Evolutionary conservation across 345 rosid species (phyloP).

Genomic region (Adansonia digitata): DNA sequence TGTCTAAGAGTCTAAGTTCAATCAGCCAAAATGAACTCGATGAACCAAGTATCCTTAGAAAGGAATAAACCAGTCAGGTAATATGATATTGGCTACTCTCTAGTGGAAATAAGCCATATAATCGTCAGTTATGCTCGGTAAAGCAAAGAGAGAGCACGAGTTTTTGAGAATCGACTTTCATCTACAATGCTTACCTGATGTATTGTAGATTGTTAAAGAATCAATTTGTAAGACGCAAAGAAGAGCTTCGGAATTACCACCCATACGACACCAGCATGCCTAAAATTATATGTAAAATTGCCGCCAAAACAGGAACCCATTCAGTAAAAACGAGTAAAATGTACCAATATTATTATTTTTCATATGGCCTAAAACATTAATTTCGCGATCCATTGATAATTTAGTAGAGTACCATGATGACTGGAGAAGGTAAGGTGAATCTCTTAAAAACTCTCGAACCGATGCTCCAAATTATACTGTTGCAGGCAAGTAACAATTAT

Average conservation of each 20-base stretch:
- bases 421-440: constrained; percentile 57
- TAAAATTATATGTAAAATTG: constrained; percentile 22
- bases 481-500: not conserved
- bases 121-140: not conserved
- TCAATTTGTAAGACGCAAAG: constrained; percentile 75
- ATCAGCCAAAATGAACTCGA: constrained; percentile 3
- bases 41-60: not conserved
- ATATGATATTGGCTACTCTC: not conserved
- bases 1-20: not conserved
- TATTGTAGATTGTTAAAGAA: constrained; percentile 62
- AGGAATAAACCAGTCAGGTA: not conserved
- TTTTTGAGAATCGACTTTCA: not conserved
- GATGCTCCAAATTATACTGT: constrained; percentile 63
- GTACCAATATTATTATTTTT: not conserved
- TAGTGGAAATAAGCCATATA: not conserved
- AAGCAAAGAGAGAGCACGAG: not conserved
- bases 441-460: constrained; percentile 69
- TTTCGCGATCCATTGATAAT: not conserved
- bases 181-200: constrained; percentile 51
- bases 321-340: not conserved
- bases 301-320: constrained; percentile 13
- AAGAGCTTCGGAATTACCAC: constrained; percentile 52
- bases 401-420: constrained; percentile 41
- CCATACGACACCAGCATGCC: constrained; percentile 91
- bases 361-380: not conserved